Conservation (phyloP, 108 stramenopile genomes). For the Pseudonitzschia multiseries region DNA sequence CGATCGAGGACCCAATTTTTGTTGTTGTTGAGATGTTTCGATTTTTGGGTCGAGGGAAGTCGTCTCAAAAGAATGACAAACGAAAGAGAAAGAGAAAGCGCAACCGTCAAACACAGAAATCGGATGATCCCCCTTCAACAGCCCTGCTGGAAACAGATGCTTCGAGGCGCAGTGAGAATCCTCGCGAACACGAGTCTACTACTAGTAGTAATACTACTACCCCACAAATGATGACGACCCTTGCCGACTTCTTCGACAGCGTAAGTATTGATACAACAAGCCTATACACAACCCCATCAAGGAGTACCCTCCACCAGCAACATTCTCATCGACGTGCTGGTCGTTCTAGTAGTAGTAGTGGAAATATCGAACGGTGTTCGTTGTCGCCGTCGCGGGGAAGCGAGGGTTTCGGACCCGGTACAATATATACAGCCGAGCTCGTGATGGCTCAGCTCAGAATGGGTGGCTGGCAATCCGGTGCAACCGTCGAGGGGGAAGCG, state of each 20-base stretch:
- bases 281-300: slow-evolving; percentile 37
- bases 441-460: slow-evolving; percentile 13
- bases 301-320: slow-evolving; percentile 24
- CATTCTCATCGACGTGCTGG: slow-evolving; percentile 7
- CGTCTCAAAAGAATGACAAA: neutral
- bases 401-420: neutral
- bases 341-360: neutral
- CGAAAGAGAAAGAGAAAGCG: neutral
- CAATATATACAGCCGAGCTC: slow-evolving; percentile 26
- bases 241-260: slow-evolving; percentile 13
- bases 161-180: neutral
- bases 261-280: slow-evolving; percentile 30
- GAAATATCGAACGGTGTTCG: slow-evolving; percentile 2
- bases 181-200: too few relatives aligned
- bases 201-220: too few relatives aligned
- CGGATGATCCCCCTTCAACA: neutral
- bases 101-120: neutral
- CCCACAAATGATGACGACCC: neutral
- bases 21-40: slow-evolving; percentile 11
- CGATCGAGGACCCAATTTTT: too few relatives aligned
- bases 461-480: slow-evolving; percentile 15
- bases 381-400: slow-evolving; percentile 9
- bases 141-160: neutral
- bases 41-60: neutral
- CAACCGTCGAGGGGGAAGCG: neutral